Evolutionary conservation across 176 grass and related monocot genomes (phyloP), one percentile per base, ranked within the genome.

Genomic region (Paspalum notatum): DNA sequence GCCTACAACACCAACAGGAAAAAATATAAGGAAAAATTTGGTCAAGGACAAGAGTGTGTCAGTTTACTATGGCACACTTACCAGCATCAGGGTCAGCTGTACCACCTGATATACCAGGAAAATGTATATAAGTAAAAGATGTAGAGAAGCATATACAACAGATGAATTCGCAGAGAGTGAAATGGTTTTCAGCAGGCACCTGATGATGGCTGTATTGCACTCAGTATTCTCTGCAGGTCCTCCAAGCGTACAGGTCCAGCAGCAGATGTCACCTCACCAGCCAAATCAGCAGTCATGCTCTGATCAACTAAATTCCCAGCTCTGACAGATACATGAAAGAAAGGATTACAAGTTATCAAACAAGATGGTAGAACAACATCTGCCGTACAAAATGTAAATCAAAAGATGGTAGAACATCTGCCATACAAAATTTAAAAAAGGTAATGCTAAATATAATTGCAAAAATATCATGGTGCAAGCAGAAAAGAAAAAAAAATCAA

Each of bases 251-350:
- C 95, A 64, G 90, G 92, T 57, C 95, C 88, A 82, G 88, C 88
- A 64, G 92, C 89, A 65, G 95, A 98, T 53, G 92, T 98, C 27
- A 98, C 95, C 75, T 98, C 95, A 79, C 95, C 92, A 79, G 92
- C 78, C 84, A 95, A 74, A 86, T 98, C 95, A 72, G 85, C 66
- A 25, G 90, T 83, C 90, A 98, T 89, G 74, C 86, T 95, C 84
- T 98, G 94, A 87, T 94, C 95, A 87, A 93, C 95, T 90, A 98
- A 85, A 88, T 95, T 98, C 84, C 92, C 95, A 87, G 92, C 95
- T 85, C 95, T 98, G 58, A 75, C 38, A 18, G 32, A 80, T 24
- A 39, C 22, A 49, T 46, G 58, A 16, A 85, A 63, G 37, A 70
- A 59, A 62, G 20, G 9, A 32, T 32, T 52, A 79, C 5, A 45